phyloP scores from a whole-genome alignment of 2,329 filamentous ascomycete genomes.

The Colletotrichum sp. region DNA sequence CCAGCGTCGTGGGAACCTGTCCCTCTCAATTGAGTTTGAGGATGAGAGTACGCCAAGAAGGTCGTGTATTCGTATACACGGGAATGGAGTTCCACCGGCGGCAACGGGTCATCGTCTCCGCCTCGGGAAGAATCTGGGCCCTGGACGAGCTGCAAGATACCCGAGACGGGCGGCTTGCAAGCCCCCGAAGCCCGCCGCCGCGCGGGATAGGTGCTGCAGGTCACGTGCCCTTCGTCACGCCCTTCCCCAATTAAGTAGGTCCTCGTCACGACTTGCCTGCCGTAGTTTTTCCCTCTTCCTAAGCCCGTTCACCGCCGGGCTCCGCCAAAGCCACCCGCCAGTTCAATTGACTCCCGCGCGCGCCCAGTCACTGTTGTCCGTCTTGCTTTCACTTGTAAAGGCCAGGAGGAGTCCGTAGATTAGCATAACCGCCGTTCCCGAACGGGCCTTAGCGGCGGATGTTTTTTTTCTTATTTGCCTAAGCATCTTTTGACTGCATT shows the following conservation, averaged over 20 bases:
- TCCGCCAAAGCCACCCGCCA: background rate
- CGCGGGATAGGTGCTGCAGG: background rate
- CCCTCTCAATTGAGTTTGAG: fast-evolving
- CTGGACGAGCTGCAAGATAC: background rate
- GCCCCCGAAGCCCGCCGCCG: background rate
- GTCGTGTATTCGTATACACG: background rate
- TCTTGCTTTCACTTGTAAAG: background rate
- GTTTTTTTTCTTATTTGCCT: background rate
- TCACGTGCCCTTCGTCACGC: slow-evolving; percentile 15
- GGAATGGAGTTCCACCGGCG: background rate
- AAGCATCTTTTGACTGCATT: background rate
- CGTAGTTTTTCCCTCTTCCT: background rate
- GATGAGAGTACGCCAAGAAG: background rate
- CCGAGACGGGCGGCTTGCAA: background rate
- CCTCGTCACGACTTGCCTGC: slow-evolving; percentile 14
- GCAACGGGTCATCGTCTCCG: background rate
- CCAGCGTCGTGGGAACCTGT: background rate
- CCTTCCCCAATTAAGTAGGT: background rate
- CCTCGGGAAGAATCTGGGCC: background rate
- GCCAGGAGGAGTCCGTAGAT: background rate
- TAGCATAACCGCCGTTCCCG: background rate
- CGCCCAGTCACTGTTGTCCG: background rate
- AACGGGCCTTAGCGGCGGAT: background rate
- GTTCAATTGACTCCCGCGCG: background rate
- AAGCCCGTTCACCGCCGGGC: background rate